A percentile compares a stretch with the other conserved stretches of the same genome.
phyloP scores from a whole-genome alignment of 352 stramenopile species.

The Phytopythium aichiense region DNA sequence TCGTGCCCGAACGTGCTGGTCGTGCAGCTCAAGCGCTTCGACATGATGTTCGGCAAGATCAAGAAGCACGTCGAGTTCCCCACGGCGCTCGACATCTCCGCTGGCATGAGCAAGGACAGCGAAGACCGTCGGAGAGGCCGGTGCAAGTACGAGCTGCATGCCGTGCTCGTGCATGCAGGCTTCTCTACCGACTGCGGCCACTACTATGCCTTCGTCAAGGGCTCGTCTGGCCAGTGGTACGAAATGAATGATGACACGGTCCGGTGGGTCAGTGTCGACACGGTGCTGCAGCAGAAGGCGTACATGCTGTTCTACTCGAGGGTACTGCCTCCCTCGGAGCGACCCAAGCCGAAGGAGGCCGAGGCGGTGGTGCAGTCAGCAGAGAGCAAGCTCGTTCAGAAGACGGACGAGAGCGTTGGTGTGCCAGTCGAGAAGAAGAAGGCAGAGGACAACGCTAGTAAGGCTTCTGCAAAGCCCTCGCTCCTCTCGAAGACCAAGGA shows the following conservation, averaged over 20 bases:
- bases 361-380: constrained; percentile 1
- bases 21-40: constrained; percentile 90
- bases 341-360: constrained; percentile 22
- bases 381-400: constrained; percentile 10
- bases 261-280: constrained; percentile 82
- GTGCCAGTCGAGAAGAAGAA: constrained; percentile 7
- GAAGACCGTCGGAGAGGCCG: constrained; percentile 45
- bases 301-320: constrained; percentile 92
- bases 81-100: constrained; percentile 57
- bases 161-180: constrained; percentile 84
- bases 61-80: constrained; percentile 84
- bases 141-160: constrained; percentile 72
- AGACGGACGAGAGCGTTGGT: constrained; percentile 4
- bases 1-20: constrained; percentile 83
- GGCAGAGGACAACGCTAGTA: constrained; percentile 6
- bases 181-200: constrained; percentile 88
- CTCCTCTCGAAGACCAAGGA: constrained; percentile 29
- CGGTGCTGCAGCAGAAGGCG: constrained; percentile 82
- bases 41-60: constrained; percentile 85
- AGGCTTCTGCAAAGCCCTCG: constrained; percentile 8
- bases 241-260: constrained; percentile 91
- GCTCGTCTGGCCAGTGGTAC: constrained; percentile 88
- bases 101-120: constrained; percentile 48
- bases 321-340: constrained; percentile 45
- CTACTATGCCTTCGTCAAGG: constrained; percentile 90